Evolutionary conservation across 257 asterid genomes (phyloP).

Genomic region (Ajuga chamaepitys): DNA sequence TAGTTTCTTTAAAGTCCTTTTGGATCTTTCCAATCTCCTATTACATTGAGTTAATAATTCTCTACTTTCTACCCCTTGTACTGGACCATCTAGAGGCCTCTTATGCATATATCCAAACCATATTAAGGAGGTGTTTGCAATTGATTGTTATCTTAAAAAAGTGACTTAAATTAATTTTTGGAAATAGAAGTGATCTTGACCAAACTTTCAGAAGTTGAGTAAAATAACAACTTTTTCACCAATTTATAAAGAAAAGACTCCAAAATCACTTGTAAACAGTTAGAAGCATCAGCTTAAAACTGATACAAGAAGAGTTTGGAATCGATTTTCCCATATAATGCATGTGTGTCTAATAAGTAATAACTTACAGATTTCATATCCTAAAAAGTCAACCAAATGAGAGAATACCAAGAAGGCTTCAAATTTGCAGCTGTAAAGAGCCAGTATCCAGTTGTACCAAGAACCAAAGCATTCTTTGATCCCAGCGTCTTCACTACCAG

Average conservation of each 20-base stretch:
- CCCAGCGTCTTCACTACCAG: slow-evolving; percentile 78
- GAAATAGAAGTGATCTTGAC: too few species aligned
- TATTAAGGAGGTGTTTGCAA: too few species aligned
- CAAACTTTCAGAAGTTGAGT: too few species aligned
- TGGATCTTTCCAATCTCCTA: too few species aligned
- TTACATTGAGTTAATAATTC: neutral
- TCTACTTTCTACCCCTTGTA: neutral
- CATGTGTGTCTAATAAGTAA: too few species aligned
- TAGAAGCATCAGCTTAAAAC: neutral
- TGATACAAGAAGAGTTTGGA: too few species aligned
- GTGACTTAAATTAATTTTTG: too few species aligned
- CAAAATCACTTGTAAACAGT: too few species aligned
- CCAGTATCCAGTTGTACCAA: slow-evolving; percentile 91
- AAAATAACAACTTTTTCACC: too few species aligned
- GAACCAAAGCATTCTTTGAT: slow-evolving; percentile 71
- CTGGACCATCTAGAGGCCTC: neutral
- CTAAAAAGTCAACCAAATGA: slow-evolving; percentile 15
- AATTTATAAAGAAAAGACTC: too few species aligned
- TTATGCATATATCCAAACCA: neutral
- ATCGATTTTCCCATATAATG: too few species aligned
- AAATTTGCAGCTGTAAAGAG: slow-evolving; percentile 89
- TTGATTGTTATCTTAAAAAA: too few species aligned
- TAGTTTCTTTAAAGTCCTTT: neutral
- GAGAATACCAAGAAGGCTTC: slow-evolving; percentile 78
- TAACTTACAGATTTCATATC: neutral